phyloP scores from a whole-genome alignment of 176 grass and related monocot genomes.

The Elaeis guineensis region DNA sequence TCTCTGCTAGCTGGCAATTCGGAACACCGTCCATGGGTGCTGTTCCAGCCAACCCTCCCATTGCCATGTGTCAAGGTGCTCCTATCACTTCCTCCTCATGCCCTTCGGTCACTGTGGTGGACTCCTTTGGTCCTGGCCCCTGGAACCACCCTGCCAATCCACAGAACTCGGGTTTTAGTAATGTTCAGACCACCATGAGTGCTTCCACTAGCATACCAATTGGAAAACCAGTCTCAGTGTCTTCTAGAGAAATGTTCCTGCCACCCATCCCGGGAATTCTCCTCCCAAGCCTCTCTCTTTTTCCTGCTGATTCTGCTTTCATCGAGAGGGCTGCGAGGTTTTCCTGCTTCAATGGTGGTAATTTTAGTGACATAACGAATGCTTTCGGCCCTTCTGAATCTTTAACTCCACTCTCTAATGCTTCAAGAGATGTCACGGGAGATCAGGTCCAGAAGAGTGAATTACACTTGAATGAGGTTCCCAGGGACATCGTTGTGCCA shows the following conservation, averaged over 20 bases:
- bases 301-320: slow-evolving; percentile 9
- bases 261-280: background rate
- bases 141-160: slow-evolving; percentile 4
- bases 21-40: slow-evolving; percentile 1
- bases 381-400: background rate
- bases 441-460: slow-evolving; percentile 4
- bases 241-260: slow-evolving; percentile 2
- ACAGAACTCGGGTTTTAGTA: background rate
- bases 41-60: background rate
- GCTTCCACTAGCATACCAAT: background rate
- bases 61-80: background rate
- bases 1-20: slow-evolving; percentile 13
- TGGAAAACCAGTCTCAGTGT: slow-evolving; percentile 5
- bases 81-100: background rate
- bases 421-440: background rate
- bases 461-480: too few species aligned
- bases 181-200: background rate
- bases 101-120: slow-evolving; percentile 1
- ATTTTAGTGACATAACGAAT: background rate
- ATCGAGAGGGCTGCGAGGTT: slow-evolving; percentile 16
- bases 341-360: slow-evolving; percentile 8
- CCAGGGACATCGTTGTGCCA: background rate
- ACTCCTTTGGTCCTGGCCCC: background rate
- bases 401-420: background rate
- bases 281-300: slow-evolving; percentile 1